Conservation (phyloP, 441 rosid genomes). For the Kokia cookei region DNA sequence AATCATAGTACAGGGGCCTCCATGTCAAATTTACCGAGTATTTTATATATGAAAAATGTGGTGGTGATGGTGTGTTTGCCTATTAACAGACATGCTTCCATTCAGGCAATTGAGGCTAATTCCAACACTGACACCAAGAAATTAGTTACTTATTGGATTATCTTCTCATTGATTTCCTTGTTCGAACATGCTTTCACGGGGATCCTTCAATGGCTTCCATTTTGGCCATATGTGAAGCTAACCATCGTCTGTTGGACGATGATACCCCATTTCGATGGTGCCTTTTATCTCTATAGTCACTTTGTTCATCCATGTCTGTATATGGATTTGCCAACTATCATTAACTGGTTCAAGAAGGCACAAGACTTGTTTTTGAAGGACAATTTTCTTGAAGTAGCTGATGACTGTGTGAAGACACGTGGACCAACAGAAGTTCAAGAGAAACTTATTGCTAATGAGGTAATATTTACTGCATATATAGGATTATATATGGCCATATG, state of each 20-base stretch:
- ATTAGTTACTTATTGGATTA: constrained; percentile 28
- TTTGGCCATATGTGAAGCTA: constrained; percentile 38
- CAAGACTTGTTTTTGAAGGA: constrained; percentile 11
- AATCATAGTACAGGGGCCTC: no score
- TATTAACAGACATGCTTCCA: constrained; percentile 23
- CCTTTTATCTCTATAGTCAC: constrained; percentile 31
- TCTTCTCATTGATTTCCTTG: constrained; percentile 26
- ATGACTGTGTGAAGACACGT: constrained; percentile 18
- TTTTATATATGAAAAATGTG: not conserved
- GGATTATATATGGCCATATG: not conserved
- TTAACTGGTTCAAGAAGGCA: constrained; percentile 19
- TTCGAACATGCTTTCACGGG: constrained; percentile 24
- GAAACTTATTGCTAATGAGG: constrained; percentile 20
- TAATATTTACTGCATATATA: not conserved
- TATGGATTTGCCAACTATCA: constrained; percentile 12
- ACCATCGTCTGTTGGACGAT: constrained; percentile 24
- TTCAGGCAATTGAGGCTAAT: constrained; percentile 28
- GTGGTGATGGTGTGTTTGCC: not conserved
- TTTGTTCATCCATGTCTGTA: constrained; percentile 28
- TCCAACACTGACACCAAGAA: constrained; percentile 16
- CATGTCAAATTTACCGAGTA: no score
- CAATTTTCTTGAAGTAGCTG: constrained; percentile 13
- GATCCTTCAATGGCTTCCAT: constrained; percentile 27
- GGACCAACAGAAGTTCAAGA: constrained; percentile 23
- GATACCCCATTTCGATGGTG: constrained; percentile 33